Evolutionary conservation across 108 stramenopile species (phyloP).

Genomic region (Aurantiochytrium sp.): DNA sequence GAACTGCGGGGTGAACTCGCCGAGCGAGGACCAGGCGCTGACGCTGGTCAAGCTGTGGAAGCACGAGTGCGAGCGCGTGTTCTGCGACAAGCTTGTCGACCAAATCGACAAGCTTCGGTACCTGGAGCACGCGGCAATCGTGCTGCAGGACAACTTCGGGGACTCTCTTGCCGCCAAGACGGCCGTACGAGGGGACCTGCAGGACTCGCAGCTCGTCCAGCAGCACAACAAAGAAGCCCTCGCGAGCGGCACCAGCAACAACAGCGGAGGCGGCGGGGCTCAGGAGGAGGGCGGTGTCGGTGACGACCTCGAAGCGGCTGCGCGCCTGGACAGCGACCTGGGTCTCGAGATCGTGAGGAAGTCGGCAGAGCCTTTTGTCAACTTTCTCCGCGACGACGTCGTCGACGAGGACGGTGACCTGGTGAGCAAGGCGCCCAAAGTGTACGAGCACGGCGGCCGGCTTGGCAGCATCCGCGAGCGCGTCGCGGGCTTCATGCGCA

Average conservation of each 20-base stretch:
- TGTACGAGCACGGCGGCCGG: constrained; percentile 79
- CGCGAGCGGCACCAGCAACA: not conserved
- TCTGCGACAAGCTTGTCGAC: constrained; percentile 77
- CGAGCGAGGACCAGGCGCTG: constrained; percentile 34
- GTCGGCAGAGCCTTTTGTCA: constrained; percentile 71
- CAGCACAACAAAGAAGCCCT: constrained; percentile 41
- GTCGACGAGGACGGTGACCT: constrained; percentile 76
- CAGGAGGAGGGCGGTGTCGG: too few species aligned
- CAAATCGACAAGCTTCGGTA: constrained; percentile 66
- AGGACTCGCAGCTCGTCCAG: constrained; percentile 53
- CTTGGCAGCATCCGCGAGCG: constrained; percentile 68
- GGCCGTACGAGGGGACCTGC: not conserved
- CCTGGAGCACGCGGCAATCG: not conserved
- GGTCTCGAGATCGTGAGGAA: constrained; percentile 1
- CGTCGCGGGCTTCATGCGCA: constrained; percentile 66
- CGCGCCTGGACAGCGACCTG: constrained; percentile 34
- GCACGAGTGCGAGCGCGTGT: constrained; percentile 82
- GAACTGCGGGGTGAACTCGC: constrained; percentile 52
- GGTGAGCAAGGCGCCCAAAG: constrained; percentile 74
- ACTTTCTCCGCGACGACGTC: constrained; percentile 74
- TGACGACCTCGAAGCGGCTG: constrained; percentile 33
- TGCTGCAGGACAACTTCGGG: constrained; percentile 53
- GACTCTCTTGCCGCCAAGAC: constrained; percentile 44
- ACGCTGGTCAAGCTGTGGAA: constrained; percentile 70
- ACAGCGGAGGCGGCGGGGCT: not conserved